phyloP scores from a whole-genome alignment of 768 basidiomycete genomes.

The Hemileccinum impolitum region DNA sequence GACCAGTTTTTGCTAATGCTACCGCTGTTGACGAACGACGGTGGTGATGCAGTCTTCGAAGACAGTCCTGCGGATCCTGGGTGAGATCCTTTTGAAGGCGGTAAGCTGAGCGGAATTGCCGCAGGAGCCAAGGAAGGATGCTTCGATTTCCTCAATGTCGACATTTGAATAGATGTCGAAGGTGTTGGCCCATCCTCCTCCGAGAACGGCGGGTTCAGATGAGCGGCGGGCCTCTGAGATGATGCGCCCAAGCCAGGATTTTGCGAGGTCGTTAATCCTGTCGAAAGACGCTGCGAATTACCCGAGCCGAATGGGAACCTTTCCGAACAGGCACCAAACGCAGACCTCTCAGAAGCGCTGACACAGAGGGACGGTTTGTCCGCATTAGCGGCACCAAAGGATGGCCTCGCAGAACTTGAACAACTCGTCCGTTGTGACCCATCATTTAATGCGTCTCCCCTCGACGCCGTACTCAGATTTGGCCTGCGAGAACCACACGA shows the following conservation, averaged over 20 bases:
- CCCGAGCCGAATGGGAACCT: slow-evolving; percentile 9
- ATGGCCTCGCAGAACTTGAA: slow-evolving; percentile 15
- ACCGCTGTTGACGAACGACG: slow-evolving; percentile 2
- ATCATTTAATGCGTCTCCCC: slow-evolving; percentile 19
- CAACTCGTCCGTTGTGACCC: slow-evolving; percentile 24
- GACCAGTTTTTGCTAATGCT: slow-evolving; percentile 2
- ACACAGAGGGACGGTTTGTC: slow-evolving; percentile 18
- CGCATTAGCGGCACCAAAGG: slow-evolving; percentile 13
- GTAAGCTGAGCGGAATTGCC: slow-evolving; percentile 15
- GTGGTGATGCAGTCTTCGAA: slow-evolving; percentile 10
- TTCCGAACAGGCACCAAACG: slow-evolving; percentile 16
- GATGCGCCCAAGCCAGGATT: slow-evolving; percentile 6
- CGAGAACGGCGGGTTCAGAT: slow-evolving; percentile 5
- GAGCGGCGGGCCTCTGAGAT: slow-evolving; percentile 10
- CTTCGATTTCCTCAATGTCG: slow-evolving; percentile 4
- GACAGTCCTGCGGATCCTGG: slow-evolving; percentile 1
- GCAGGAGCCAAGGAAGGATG: slow-evolving; percentile 11
- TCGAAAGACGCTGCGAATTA: slow-evolving; percentile 11
- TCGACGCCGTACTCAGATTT: slow-evolving; percentile 18
- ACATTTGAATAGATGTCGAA: slow-evolving; percentile 5
- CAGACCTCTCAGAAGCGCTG: slow-evolving; percentile 16
- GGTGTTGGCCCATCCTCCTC: slow-evolving; percentile 17
- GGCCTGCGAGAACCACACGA: slow-evolving; percentile 23
- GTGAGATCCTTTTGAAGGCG: slow-evolving; percentile 10
- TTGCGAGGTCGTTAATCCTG: slow-evolving; percentile 3